Evolutionary conservation across 2,329 filamentous ascomycete species (phyloP).

Genomic region (Tolypocladium tundrense): DNA sequence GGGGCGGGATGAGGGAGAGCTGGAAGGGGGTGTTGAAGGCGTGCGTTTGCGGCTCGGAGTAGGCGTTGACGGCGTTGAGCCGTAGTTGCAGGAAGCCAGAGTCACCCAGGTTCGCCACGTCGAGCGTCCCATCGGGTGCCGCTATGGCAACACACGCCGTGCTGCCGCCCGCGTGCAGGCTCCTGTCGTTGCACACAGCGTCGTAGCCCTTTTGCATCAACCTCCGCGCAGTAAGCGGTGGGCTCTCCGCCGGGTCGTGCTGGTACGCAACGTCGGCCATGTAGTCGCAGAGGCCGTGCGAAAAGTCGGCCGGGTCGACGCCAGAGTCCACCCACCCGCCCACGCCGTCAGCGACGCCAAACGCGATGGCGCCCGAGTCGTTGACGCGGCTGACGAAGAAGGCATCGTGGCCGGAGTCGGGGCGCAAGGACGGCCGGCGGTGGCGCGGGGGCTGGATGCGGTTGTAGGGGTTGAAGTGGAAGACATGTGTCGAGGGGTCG

Average conservation of each 20-base stretch:
- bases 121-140: constrained; percentile 60
- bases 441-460: constrained; percentile 39
- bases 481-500: constrained; percentile 57
- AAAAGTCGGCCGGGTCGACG: constrained; percentile 90
- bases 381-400: constrained; percentile 87
- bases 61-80: constrained; percentile 73
- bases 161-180: constrained; percentile 73
- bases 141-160: constrained; percentile 85
- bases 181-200: constrained; percentile 61
- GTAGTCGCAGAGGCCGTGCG: constrained; percentile 83
- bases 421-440: constrained; percentile 35
- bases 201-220: constrained; percentile 82
- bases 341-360: constrained; percentile 89
- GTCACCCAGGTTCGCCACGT: constrained; percentile 91
- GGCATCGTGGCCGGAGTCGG: constrained; percentile 84
- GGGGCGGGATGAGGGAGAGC: constrained; percentile 75
- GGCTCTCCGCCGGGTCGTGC: constrained; percentile 28
- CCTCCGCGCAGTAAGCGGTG: constrained; percentile 48
- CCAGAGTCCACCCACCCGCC: constrained; percentile 91
- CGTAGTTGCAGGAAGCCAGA: constrained; percentile 86
- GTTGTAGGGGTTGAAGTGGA: constrained; percentile 60
- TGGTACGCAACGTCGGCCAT: constrained; percentile 71
- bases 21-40: constrained; percentile 98
- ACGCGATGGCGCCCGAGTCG: constrained; percentile 59
- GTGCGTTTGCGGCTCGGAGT: constrained; percentile 82